Conservation (phyloP, 1,284 basidiomycete species). For the Ustilago sp. region DNA sequence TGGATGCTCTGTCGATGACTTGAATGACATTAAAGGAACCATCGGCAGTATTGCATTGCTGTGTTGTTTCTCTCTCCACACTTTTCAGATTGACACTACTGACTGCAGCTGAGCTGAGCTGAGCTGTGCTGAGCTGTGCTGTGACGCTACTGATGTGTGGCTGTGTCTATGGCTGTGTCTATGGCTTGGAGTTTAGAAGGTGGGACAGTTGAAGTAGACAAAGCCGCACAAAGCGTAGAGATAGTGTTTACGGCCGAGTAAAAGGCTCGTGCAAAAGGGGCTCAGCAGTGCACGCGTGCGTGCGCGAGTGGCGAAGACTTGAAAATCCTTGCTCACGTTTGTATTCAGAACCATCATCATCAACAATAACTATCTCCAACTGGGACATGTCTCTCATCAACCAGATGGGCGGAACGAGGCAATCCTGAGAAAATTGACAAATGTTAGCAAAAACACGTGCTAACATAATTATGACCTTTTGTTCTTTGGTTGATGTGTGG, state of each 20-base stretch:
- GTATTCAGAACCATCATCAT: too few relatives aligned
- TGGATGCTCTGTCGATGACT: neutral
- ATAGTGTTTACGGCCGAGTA: too few relatives aligned
- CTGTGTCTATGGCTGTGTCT: neutral
- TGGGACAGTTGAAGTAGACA: too few relatives aligned
- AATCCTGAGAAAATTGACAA: too few relatives aligned
- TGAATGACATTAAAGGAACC: neutral
- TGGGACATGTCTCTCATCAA: conserved; percentile 7
- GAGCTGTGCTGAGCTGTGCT: neutral
- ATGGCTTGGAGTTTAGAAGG: neutral
- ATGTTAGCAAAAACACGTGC: too few relatives aligned
- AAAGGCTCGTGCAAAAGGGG: too few relatives aligned
- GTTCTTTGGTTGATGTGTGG: neutral
- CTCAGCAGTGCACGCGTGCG: too few relatives aligned
- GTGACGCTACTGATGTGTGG: neutral
- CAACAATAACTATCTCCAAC: too few relatives aligned
- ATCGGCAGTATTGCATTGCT: conserved; percentile 1
- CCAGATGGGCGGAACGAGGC: neutral
- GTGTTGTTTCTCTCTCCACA: conserved; percentile 19
- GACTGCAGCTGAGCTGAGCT: conserved; percentile 1
- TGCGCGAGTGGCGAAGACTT: too few relatives aligned
- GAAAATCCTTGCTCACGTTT: too few relatives aligned
- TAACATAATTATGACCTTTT: too few relatives aligned
- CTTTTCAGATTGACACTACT: neutral
- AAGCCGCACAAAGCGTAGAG: too few relatives aligned